Base-by-base conservation (phyloP, 192 early-diverging fungal genomes). In the Coemansia aciculifera region DNA sequence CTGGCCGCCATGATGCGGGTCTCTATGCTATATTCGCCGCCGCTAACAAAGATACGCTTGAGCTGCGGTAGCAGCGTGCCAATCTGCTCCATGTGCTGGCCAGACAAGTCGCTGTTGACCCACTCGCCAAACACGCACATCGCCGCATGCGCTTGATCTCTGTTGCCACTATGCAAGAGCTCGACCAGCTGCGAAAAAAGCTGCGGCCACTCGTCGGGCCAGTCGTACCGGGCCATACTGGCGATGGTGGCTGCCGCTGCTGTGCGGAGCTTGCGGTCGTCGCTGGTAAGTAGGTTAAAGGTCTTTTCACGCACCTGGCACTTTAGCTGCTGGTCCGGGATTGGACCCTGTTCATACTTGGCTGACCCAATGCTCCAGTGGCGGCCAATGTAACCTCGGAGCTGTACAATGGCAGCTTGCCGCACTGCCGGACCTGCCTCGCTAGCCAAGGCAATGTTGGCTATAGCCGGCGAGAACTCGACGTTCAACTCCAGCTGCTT, bases 141-240 rank as follows among this genome's bases (percentile, higher is more conserved):
- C 13, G 94, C 88, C 51, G 95, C 92, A 71, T 94, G 94, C 19
- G 95, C 90, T 61, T 91, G 89, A 34, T 92, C 84, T 21, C 82
- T 64, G 11, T 64, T 81, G 51, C 86, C 88, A 31, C 84, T 75
- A 52, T 86, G 89, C 60, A 95, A 77, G 62, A 87, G 79, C 11
- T 79, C 80, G 17, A 94, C 79, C 31, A 96, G 84, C 51, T 89
- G 78, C 69, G 90, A 88, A 72, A 97, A 87, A 32, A 98, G 86
- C 57, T 93, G 88, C 13, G 93, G 92, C 96, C 96, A 98, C 27
- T 89, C 81, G 69, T 96, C 95, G 5, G 95, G 95, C 89, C 91
- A 97, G 85, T 98, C 96, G 43, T 91, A 87, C 54, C 89, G 88
- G 0, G 95, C 96, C 72, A 98, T 94, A 72, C 87, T 90, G 17